phyloP scores from a whole-genome alignment of 2,329 filamentous ascomycete species.

The Chrysoporthe deuterocubensis region DNA sequence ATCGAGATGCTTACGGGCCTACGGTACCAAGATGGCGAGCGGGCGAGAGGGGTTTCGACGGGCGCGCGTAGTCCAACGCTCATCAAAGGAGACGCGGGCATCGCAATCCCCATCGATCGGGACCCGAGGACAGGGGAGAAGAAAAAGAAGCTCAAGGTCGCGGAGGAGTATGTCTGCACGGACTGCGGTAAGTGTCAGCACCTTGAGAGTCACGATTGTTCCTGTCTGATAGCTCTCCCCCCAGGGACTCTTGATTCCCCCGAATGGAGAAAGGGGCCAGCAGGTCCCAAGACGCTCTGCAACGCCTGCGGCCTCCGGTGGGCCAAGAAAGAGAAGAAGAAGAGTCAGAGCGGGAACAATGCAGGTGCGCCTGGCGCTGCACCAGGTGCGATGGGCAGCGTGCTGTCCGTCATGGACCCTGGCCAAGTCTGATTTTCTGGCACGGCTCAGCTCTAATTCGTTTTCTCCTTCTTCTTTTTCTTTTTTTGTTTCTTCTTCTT shows the following conservation, averaged over 20 bases:
- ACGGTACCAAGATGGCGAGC: slow-evolving; percentile 85
- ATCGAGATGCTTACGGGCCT: slow-evolving; percentile 94
- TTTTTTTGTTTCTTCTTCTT: neutral
- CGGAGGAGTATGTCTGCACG: slow-evolving; percentile 91
- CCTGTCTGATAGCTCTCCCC: neutral
- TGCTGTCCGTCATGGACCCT: slow-evolving; percentile 18
- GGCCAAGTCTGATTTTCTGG: slow-evolving; percentile 17
- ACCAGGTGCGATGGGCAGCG: slow-evolving; percentile 17
- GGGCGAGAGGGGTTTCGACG: slow-evolving; percentile 85
- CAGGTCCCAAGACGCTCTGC: slow-evolving; percentile 90
- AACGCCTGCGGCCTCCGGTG: slow-evolving; percentile 86
- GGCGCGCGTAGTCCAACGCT: slow-evolving; percentile 80
- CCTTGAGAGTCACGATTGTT: neutral
- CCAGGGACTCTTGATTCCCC: slow-evolving; percentile 83
- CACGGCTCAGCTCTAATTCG: neutral
- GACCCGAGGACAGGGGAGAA: slow-evolving; percentile 75
- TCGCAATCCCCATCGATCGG: slow-evolving; percentile 80
- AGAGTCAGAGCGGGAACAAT: slow-evolving; percentile 33
- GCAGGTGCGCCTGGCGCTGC: slow-evolving; percentile 17
- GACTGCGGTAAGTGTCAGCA: slow-evolving; percentile 72
- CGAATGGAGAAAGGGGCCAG: slow-evolving; percentile 94
- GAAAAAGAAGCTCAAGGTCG: slow-evolving; percentile 84
- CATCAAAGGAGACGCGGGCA: slow-evolving; percentile 84
- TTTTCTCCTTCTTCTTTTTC: neutral
- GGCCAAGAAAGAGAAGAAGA: slow-evolving; percentile 84